Evolutionary conservation across 495 filamentous ascomycete species (phyloP).

Genomic region (Pseudevernia furfuracea): DNA sequence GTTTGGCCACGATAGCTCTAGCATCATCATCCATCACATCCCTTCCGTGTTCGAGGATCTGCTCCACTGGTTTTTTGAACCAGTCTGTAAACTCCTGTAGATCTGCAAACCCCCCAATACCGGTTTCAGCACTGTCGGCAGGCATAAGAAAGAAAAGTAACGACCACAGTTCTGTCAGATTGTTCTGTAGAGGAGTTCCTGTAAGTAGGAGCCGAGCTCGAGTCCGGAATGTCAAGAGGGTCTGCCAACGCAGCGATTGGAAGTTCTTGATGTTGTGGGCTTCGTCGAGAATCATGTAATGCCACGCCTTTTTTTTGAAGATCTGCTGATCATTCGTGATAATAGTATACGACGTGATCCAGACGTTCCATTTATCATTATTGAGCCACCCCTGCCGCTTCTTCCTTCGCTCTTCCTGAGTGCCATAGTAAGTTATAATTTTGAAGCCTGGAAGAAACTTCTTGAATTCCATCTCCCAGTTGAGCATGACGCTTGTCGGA

Average conservation of each 20-base stretch:
- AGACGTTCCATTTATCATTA: conserved; percentile 87
- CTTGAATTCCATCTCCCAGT: conserved; percentile 99
- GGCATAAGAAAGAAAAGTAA: conserved; percentile 94
- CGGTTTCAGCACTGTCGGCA: conserved; percentile 60
- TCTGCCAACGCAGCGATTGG: conserved; percentile 93
- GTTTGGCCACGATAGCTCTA: conserved; percentile 75
- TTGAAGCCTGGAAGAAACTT: conserved; percentile 99
- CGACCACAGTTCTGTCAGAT: conserved; percentile 94
- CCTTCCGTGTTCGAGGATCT: conserved; percentile 89
- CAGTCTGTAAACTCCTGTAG: conserved; percentile 87
- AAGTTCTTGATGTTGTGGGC: conserved; percentile 99
- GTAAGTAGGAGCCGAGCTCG: conserved; percentile 81
- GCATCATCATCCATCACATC: conserved; percentile 91
- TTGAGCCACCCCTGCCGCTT: conserved; percentile 89
- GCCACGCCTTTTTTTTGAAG: conserved; percentile 90
- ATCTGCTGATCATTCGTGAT: conserved; percentile 88
- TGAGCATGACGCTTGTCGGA: conserved; percentile 96
- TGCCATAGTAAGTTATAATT: conserved; percentile 94
- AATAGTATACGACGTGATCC: conserved; percentile 94
- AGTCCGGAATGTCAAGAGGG: conserved; percentile 83
- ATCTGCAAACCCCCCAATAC: conserved; percentile 81
- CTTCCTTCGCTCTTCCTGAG: conserved; percentile 78
- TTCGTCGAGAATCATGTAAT: conserved; percentile 97
- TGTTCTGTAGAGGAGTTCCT: conserved; percentile 95
- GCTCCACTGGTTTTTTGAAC: conserved; percentile 86